phyloP scores from a whole-genome alignment of 306 rosid species.

The Acacia confusa region DNA sequence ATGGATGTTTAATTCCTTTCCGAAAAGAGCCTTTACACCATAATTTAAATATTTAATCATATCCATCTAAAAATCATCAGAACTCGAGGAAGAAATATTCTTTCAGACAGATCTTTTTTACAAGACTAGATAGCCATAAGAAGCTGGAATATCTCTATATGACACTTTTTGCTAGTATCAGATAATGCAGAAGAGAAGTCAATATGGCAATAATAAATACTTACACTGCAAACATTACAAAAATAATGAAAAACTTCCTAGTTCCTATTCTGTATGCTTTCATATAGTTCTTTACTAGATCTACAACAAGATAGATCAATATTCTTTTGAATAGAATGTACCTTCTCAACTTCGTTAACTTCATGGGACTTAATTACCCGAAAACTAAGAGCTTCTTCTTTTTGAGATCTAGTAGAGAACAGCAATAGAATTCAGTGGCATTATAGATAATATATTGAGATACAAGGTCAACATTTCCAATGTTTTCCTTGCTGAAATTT shows the following conservation, averaged over 20 bases:
- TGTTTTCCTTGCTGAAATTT: constrained; percentile 20
- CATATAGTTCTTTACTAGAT: constrained; percentile 8
- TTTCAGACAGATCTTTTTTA: neutral
- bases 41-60: constrained; percentile 3
- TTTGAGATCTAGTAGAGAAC: constrained; percentile 62
- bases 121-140: neutral
- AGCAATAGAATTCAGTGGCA: constrained; percentile 9
- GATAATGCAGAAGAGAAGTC: constrained; percentile 8
- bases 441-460: neutral
- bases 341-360: constrained; percentile 85
- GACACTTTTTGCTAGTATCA: neutral
- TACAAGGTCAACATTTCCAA: constrained; percentile 23
- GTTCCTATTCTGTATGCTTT: constrained; percentile 1
- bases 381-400: constrained; percentile 83
- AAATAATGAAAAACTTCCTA: constrained; percentile 2
- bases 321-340: constrained; percentile 37
- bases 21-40: neutral
- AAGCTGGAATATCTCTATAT: neutral
- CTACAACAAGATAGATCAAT: constrained; percentile 19
- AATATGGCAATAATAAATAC: neutral
- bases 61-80: neutral
- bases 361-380: constrained; percentile 69
- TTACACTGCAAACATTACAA: neutral
- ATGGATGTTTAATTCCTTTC: neutral
- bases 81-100: neutral